Conservation (phyloP, 441 rosid species). For the Biscutella laevigata region DNA sequence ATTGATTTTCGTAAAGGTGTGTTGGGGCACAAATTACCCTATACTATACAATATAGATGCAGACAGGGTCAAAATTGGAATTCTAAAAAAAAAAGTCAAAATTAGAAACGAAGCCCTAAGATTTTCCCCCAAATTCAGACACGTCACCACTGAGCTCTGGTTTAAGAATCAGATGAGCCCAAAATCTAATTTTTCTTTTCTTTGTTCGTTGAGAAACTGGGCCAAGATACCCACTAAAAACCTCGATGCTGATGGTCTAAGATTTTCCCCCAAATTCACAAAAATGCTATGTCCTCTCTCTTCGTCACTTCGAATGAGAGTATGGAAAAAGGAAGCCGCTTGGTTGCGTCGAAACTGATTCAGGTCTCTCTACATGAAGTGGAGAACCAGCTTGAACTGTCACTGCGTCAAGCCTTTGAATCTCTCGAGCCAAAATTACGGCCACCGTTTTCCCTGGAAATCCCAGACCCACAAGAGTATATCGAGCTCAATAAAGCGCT, state of each 20-base stretch:
- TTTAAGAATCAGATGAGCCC: too few relatives aligned
- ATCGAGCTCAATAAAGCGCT: conserved; percentile 52
- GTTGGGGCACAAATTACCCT: too few relatives aligned
- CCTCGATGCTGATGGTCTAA: too few relatives aligned
- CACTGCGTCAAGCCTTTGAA: conserved; percentile 51
- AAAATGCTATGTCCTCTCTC: conserved; percentile 16
- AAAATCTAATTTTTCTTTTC: too few relatives aligned
- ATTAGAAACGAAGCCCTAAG: conserved; percentile 13
- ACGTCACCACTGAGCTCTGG: too few relatives aligned
- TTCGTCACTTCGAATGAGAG: neutral
- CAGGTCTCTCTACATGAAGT: conserved; percentile 31
- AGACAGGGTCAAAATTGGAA: neutral
- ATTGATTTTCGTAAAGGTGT: too few relatives aligned
- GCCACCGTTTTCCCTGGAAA: conserved; percentile 51
- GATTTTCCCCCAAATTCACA: conserved; percentile 38
- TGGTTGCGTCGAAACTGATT: conserved; percentile 38
- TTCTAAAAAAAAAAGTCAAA: neutral
- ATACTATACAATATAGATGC: too few relatives aligned
- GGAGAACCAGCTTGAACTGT: conserved; percentile 40
- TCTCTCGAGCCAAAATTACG: conserved; percentile 33
- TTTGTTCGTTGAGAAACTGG: too few relatives aligned
- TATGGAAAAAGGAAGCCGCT: conserved; percentile 15
- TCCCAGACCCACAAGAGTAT: conserved; percentile 49
- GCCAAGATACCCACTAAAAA: too few relatives aligned
- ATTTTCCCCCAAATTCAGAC: conserved; percentile 37